Evolutionary conservation across 192 early-diverging fungal species (phyloP), one percentile per base, ranked within the genome.

Genomic region (Spinellus fusiger): DNA sequence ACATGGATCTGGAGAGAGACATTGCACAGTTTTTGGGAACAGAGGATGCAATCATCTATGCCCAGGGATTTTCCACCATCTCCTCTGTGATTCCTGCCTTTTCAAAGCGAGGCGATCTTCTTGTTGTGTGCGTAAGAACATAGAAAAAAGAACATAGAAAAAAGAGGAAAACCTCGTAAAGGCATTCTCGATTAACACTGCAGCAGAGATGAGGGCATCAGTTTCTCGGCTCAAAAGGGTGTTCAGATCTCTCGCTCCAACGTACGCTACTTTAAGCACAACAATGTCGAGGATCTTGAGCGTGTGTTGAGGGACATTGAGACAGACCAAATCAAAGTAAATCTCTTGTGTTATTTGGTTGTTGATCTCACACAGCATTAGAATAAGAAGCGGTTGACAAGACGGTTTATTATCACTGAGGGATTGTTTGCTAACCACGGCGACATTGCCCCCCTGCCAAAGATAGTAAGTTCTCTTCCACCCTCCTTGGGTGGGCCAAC

Each of bases 221-320:
- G 78, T 66, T 93, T 96, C 79, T 80, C 93, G 2, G 77, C 95
- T 49, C 91, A 95, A 61, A 93, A 94, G 66, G 94, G 93, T 22
- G 80, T 92, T 13, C 82, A 85, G 61, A 89, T 96, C 44, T 93
- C 94, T n/a, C 80, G 96, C 38, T 92, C 89, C 56, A 88, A 79
- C 67, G 83, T 98, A 52, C 85, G 86, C 62, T 95, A 81, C 77
- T 98, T 84, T 70, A 95, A 95, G 65, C 96, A 98, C 79, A 96
- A 98, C 70, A 93, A 98, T 66, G 89, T 98, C 90, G 78, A 85
- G 8, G 94, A 98, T 65, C 73, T 98, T 18, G 93, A 98, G 70
- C 85, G 84, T 44, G 80, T 96, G 22, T 75, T 98, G 50, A 58
- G 81, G 52, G 83, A 89, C 37, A 83, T 98, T 51, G 73, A 88